A percentile compares a stretch with the other conserved stretches of the same genome.
phyloP scores from a whole-genome alignment of 345 rosid genomes.

The Chamaenerion angustifolium region DNA sequence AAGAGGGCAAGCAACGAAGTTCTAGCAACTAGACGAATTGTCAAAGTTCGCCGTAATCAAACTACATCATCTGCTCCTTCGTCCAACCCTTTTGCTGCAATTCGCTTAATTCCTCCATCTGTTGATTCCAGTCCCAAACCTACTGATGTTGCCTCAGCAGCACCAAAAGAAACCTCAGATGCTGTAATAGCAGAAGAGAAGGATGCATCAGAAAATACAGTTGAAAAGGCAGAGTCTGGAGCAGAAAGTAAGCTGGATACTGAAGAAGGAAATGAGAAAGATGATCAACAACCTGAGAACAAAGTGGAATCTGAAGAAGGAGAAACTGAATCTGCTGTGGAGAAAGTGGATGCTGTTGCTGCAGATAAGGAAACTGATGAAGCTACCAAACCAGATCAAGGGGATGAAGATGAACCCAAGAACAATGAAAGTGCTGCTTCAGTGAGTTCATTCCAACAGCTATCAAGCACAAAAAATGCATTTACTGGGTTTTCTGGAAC shows the following conservation, averaged over 20 bases:
- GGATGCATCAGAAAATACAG: too few species aligned
- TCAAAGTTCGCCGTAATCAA: conserved; percentile 55
- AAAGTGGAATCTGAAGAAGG: too few species aligned
- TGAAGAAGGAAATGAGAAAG: neutral
- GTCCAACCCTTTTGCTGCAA: conserved; percentile 83
- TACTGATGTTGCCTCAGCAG: conserved; percentile 8
- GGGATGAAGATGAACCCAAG: conserved; percentile 4
- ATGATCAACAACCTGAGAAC: too few species aligned
- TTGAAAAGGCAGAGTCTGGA: conserved; percentile 4
- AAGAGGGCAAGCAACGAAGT: conserved; percentile 88
- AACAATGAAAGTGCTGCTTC: conserved; percentile 15
- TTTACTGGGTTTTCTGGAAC: conserved; percentile 91
- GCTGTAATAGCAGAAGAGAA: neutral
- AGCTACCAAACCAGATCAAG: conserved; percentile 6
- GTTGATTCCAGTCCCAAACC: conserved; percentile 1
- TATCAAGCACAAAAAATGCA: conserved; percentile 88
- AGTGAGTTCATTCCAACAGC: conserved; percentile 83
- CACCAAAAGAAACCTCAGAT: neutral
- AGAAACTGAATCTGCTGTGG: too few species aligned
- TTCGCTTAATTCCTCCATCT: conserved; percentile 41
- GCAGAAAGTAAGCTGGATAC: conserved; percentile 1
- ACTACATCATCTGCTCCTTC: conserved; percentile 31
- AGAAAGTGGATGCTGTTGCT: neutral
- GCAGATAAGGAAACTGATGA: conserved; percentile 12
- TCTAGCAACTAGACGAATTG: conserved; percentile 64